Conservation (phyloP, 1,284 basidiomycete genomes). For the Sanguinoderma infundibulare region DNA sequence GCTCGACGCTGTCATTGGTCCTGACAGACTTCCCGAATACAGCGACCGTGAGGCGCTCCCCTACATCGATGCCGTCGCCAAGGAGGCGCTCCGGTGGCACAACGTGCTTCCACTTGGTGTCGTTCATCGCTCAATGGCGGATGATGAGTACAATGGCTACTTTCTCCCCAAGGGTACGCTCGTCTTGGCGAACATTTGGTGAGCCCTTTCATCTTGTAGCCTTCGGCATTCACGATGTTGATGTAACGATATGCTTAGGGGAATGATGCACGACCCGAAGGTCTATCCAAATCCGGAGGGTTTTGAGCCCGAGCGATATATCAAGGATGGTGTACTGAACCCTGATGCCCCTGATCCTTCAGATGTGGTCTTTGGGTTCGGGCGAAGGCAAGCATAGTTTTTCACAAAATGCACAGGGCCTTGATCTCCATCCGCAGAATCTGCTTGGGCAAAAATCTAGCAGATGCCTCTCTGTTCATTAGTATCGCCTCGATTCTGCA, state of each 20-base stretch:
- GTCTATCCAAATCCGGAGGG: slow-evolving; percentile 36
- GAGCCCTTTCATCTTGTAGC: neutral
- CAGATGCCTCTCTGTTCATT: slow-evolving; percentile 16
- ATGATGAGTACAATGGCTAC: slow-evolving; percentile 28
- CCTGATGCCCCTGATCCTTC: slow-evolving; percentile 31
- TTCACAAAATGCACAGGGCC: neutral
- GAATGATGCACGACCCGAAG: slow-evolving; percentile 32
- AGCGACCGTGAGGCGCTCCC: slow-evolving; percentile 23
- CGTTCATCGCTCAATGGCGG: slow-evolving; percentile 10
- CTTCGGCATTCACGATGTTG: no score
- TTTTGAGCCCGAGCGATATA: slow-evolving; percentile 41
- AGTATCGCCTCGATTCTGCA: slow-evolving; percentile 16
- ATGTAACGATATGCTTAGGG: slow-evolving; percentile 9
- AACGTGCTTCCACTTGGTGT: slow-evolving; percentile 24
- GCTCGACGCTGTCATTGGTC: slow-evolving; percentile 33
- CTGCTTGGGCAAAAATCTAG: slow-evolving; percentile 17
- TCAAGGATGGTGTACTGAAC: slow-evolving; percentile 38
- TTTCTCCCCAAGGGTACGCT: slow-evolving; percentile 30
- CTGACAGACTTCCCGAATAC: slow-evolving; percentile 29
- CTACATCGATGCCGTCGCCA: slow-evolving; percentile 29
- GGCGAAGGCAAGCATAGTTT: slow-evolving; percentile 33
- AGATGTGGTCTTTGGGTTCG: slow-evolving; percentile 37
- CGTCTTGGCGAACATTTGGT: slow-evolving; percentile 34
- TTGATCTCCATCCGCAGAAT: neutral
- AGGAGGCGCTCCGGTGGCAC: slow-evolving; percentile 30